Evolutionary conservation across 2,329 filamentous ascomycete genomes (phyloP).

Genomic region (Xylaria sp.): DNA sequence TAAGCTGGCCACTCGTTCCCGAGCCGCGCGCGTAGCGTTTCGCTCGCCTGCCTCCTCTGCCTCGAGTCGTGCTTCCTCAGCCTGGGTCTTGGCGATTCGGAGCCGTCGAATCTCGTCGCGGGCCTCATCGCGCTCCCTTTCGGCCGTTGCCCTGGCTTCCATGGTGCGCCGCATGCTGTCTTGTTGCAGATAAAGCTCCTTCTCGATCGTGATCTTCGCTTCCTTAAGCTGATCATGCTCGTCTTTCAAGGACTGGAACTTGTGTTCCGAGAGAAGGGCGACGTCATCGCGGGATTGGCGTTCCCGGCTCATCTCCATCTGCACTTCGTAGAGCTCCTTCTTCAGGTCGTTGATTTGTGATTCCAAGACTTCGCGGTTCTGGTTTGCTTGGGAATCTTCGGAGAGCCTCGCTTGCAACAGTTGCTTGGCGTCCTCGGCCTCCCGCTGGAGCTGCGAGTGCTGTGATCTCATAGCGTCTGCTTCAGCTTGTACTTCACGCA

Average conservation of each 20-base stretch:
- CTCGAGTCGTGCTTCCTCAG: constrained; percentile 83
- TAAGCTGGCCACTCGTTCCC: constrained; percentile 77
- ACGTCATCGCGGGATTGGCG: constrained; percentile 94
- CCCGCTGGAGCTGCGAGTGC: constrained; percentile 81
- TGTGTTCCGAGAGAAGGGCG: constrained; percentile 86
- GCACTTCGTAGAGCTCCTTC: constrained; percentile 78
- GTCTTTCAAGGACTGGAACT: constrained; percentile 77
- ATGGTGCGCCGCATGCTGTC: constrained; percentile 85
- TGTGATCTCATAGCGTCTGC: constrained; percentile 84
- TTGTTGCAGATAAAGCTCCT: constrained; percentile 94
- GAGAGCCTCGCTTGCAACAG: constrained; percentile 86
- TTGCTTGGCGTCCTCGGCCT: constrained; percentile 84
- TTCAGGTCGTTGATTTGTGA: constrained; percentile 87
- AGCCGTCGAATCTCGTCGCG: constrained; percentile 82
- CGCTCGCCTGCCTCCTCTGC: constrained; percentile 82
- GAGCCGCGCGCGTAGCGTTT: constrained; percentile 74
- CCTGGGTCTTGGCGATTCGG: constrained; percentile 78
- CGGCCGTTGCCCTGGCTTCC: constrained; percentile 77
- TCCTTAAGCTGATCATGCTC: constrained; percentile 88
- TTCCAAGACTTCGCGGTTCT: constrained; percentile 82
- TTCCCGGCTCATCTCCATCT: constrained; percentile 87
- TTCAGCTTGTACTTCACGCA: constrained; percentile 86
- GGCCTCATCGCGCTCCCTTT: constrained; percentile 87
- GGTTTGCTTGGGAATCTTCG: constrained; percentile 81
- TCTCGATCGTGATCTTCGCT: constrained; percentile 95